phyloP scores from a whole-genome alignment of 1,139 yeast genomes.

The Geotrichum reessii region DNA sequence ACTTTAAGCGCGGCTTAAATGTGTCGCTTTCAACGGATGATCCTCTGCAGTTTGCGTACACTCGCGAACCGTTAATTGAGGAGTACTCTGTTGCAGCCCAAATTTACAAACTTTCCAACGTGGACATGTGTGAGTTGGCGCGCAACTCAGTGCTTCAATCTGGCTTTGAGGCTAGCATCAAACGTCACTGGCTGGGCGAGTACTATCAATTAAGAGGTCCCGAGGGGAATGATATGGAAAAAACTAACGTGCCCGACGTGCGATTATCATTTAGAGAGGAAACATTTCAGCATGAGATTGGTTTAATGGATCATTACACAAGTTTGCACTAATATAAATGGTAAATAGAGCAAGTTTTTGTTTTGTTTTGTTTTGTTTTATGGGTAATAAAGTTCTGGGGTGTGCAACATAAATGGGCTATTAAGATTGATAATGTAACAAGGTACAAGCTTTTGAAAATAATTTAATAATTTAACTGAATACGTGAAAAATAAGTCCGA shows the following conservation, averaged over 20 bases:
- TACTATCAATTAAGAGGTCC: conserved; percentile 56
- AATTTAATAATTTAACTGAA: no score
- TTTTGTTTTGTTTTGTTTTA: no score
- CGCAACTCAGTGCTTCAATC: conserved; percentile 81
- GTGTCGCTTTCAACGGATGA: conserved; percentile 92
- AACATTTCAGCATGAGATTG: conserved; percentile 69
- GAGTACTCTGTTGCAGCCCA: conserved; percentile 98
- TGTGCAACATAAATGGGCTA: no score
- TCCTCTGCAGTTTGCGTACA: conserved; percentile 90
- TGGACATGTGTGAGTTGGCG: conserved; percentile 92
- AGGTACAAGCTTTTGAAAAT: no score
- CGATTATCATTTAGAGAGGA: conserved; percentile 78
- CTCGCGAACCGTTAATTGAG: conserved; percentile 95
- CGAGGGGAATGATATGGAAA: conserved; percentile 81
- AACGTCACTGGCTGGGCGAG: conserved; percentile 89
- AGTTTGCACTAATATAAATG: not conserved
- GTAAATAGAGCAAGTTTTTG: no score
- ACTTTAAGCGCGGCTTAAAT: conserved; percentile 87
- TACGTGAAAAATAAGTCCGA: no score
- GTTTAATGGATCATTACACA: conserved; percentile 58
- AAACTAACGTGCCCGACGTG: conserved; percentile 90
- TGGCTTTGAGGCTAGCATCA: conserved; percentile 83
- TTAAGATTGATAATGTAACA: no score
- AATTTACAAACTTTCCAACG: conserved; percentile 85
- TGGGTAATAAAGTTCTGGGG: no score